Evolutionary conservation across 75 land plant species (phyloP), one percentile per base, ranked within the genome.

Genomic region (Azolla pinnata): DNA sequence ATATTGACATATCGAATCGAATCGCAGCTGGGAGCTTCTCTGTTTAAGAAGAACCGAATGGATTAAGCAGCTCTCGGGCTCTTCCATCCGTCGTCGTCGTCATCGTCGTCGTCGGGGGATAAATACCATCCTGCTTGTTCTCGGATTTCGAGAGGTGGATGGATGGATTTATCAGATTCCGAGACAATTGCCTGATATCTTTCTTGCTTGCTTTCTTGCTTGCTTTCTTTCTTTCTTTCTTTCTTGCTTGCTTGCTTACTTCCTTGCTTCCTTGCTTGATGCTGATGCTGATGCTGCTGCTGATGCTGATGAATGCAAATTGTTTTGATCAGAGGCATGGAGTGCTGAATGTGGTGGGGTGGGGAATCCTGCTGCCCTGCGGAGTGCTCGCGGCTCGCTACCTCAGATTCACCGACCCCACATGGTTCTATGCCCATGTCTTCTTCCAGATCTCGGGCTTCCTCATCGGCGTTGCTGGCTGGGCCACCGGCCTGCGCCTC

Each of bases 391-490:
- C 69, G 17, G 80, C 89, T 0, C 56, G 89, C 54, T 76, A 82
- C 45, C 68, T 71, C 42, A 76, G 33, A 59, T 71, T 61, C 24
- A 34, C 51, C 51, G 83, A 85, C 44, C 86, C 86, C 1, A 23
- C 70, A 1, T 85, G 89, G 89, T 85, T 65, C 52, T 83, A 85
- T 55, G 57, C 69, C 26, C 89, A 85, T 38, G 48, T 65, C 5
- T 59, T 48, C 1, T 33, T 76, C 44, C 88, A 85, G 19, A 49
- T 67, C 40, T 32, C 63, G 27, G 89, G 89, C 27, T 79, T 82
- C 60, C 16, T 68, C 54, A 1, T 85, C 7, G 85, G 70, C 0
- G 44, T 79, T 38, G 67, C 70, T 1, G 72, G 71, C 4, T 61
- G 71, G 33, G 67, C 76, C 7, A 62, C 69, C 18, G 90, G 87